Conservation (phyloP, 306 rosid species). For the Inga leiocalycina region DNA sequence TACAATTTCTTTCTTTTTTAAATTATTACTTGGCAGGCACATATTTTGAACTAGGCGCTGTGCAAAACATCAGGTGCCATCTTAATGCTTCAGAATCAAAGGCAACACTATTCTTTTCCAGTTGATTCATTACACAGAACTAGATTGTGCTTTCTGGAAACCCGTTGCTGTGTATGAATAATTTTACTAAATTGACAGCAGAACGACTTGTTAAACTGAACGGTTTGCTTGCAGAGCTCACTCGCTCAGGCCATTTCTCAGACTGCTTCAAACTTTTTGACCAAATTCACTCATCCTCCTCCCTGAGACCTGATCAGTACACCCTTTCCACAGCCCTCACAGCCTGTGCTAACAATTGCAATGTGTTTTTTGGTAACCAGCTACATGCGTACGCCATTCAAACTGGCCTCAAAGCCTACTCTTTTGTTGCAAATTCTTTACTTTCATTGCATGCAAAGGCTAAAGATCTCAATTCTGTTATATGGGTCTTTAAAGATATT, state of each 20-base stretch:
- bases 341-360: constrained; percentile 47
- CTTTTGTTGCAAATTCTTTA: constrained; percentile 69
- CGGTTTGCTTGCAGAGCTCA: constrained; percentile 48
- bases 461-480: constrained; percentile 45
- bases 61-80: not conserved
- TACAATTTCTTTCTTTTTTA: not conserved
- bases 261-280: constrained; percentile 53
- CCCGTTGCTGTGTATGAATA: not conserved
- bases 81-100: not conserved
- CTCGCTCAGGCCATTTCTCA: constrained; percentile 41
- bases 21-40: not conserved
- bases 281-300: constrained; percentile 52
- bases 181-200: not conserved
- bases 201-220: constrained; percentile 52
- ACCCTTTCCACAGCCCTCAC: constrained; percentile 66
- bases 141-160: constrained; percentile 16
- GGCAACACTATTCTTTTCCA: not conserved
- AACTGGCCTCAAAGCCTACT: constrained; percentile 50
- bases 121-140: not conserved
- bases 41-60: not conserved
- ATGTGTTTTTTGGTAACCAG: constrained; percentile 50
- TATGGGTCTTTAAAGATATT: constrained; percentile 45
- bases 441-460: constrained; percentile 66
- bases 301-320: constrained; percentile 61
- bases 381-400: constrained; percentile 56